Evolutionary conservation across 2,329 filamentous ascomycete species (phyloP).

Genomic region (Phaeosphaeriaceae sp.): DNA sequence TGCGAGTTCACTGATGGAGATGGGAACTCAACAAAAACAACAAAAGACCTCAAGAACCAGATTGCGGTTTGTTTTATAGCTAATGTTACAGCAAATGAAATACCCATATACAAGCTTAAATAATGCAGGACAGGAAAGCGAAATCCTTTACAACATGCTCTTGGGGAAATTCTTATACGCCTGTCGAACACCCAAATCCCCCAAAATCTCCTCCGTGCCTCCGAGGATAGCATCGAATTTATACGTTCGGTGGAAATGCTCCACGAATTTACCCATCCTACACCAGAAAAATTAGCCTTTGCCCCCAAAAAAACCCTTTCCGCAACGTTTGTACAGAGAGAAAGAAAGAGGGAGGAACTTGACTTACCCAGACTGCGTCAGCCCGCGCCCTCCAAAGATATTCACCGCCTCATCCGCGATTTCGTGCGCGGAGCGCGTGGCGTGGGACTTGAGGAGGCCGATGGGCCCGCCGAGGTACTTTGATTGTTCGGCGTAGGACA

Average conservation of each 20-base stretch:
- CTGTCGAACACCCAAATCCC: conserved; percentile 81
- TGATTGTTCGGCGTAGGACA: conserved; percentile 79
- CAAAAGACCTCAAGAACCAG: too few species aligned
- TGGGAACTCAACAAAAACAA: too few species aligned
- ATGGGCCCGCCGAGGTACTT: conserved; percentile 80
- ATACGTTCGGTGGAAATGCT: conserved; percentile 84
- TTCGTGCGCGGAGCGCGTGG: conserved; percentile 78
- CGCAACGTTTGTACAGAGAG: too few species aligned
- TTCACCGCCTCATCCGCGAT: conserved; percentile 84
- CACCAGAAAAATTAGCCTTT: too few species aligned
- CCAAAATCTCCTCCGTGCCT: conserved; percentile 82
- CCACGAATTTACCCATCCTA: conserved; percentile 77
- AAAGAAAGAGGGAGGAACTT: too few species aligned
- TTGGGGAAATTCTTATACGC: conserved; percentile 86
- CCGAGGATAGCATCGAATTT: conserved; percentile 73
- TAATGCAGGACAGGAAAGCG: background rate
- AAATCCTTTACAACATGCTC: conserved; percentile 74
- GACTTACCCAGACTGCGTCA: conserved; percentile 73
- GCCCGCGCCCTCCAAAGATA: conserved; percentile 81
- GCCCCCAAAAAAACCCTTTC: too few species aligned
- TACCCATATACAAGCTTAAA: background rate
- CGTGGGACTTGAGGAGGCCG: conserved; percentile 79
- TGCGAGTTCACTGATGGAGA: too few species aligned
- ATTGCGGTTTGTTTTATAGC: too few species aligned
- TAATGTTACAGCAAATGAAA: background rate